These are phyloP conservation scores for Flaveria brownii DNA, from an alignment of 129 eudicot genomes.

Conservation along the genomic window DNA sequence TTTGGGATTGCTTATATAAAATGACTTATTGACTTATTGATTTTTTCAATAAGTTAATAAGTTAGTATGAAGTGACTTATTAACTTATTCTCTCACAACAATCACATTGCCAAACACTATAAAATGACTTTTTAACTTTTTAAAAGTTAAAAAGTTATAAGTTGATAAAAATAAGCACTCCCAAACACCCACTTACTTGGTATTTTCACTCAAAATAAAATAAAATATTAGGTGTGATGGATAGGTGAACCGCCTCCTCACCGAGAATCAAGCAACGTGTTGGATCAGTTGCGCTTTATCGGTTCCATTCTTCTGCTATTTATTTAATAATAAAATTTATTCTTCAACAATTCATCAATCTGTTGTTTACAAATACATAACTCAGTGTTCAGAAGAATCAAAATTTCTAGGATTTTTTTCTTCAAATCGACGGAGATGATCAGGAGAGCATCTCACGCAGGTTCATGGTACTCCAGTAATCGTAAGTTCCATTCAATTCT, in stretches of 20 bases:
- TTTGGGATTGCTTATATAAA: no score
- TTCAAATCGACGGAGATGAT: constrained; percentile 45
- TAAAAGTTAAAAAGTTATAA: no score
- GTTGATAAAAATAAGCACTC: no score
- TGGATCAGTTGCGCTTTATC: background rate
- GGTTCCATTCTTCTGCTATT: background rate
- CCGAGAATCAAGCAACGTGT: background rate
- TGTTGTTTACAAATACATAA: no score
- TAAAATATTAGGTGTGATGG: background rate
- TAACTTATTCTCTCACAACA: no score
- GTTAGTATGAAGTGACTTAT: no score
- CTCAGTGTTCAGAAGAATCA: background rate
- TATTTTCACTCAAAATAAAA: background rate
- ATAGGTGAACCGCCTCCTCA: background rate
- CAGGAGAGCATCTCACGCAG: constrained; percentile 88
- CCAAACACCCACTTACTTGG: no score
- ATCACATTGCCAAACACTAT: no score
- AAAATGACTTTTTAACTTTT: no score
- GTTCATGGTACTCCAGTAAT: constrained; percentile 90
- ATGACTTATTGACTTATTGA: no score
- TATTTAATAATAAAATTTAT: background rate
- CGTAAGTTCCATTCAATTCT: constrained; percentile 39
- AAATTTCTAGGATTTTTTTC: background rate
- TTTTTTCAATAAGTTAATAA: no score
- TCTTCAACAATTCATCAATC: no score